Evolutionary conservation across 192 early-diverging fungal species (phyloP).

Genomic region (Cetraspora pellucida): DNA sequence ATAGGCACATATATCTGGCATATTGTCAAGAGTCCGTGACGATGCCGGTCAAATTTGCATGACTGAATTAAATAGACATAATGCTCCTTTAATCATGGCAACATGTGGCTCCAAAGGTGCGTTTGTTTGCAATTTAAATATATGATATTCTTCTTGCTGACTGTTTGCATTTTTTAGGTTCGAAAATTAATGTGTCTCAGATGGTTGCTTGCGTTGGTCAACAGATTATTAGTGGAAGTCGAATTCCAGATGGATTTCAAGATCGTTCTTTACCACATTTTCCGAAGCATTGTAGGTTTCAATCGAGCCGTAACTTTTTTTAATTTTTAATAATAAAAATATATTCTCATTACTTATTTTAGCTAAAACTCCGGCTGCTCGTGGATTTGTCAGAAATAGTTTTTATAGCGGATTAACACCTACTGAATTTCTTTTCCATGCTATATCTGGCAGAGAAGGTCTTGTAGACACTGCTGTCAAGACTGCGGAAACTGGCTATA

Average conservation of each 20-base stretch:
- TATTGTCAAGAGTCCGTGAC: conserved; percentile 89
- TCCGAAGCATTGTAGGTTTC: conserved; percentile 74
- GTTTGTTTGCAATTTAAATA: not conserved
- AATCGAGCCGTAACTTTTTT: not conserved
- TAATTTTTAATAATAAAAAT: conserved; percentile 22
- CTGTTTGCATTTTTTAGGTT: conserved; percentile 56
- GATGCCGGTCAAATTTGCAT: conserved; percentile 88
- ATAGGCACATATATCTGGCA: conserved; percentile 74
- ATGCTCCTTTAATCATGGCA: conserved; percentile 98
- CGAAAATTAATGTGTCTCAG: conserved; percentile 96
- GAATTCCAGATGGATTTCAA: conserved; percentile 96
- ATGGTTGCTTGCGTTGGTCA: conserved; percentile 99
- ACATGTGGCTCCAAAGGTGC: conserved; percentile 96
- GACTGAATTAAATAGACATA: conserved; percentile 91
- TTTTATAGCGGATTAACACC: conserved; percentile 96
- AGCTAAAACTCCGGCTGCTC: conserved; percentile 88
- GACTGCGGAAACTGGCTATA: conserved; percentile 99
- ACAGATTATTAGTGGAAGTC: conserved; percentile 96
- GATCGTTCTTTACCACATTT: conserved; percentile 98
- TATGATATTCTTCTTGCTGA: not conserved
- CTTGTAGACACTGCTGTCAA: conserved; percentile 99
- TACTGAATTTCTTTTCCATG: conserved; percentile 98
- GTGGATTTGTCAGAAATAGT: conserved; percentile 97
- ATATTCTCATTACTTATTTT: conserved; percentile 27
- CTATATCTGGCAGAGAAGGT: conserved; percentile 99